phyloP scores from a whole-genome alignment of 768 basidiomycete species.

The Tephrocybe sp. region DNA sequence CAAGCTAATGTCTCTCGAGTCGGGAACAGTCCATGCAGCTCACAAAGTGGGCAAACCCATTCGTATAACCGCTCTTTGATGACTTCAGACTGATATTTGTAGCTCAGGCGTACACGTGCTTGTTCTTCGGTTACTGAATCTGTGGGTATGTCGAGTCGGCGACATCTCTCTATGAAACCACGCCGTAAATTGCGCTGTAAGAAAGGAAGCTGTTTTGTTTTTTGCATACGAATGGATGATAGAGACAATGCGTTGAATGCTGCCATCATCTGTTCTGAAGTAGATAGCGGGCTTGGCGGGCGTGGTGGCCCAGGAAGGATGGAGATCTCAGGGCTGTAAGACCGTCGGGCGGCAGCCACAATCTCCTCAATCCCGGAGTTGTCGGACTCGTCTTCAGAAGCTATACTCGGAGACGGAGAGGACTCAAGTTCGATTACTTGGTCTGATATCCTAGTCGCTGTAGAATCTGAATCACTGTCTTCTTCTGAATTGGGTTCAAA shows the following conservation, averaged over 20 bases:
- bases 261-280: slow-evolving; percentile 25
- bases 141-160: slow-evolving; percentile 31
- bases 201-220: slow-evolving; percentile 49
- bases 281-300: slow-evolving; percentile 2
- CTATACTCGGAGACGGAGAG: background rate
- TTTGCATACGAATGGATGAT: slow-evolving; percentile 34
- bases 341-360: slow-evolving; percentile 6
- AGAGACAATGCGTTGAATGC: slow-evolving; percentile 32
- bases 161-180: slow-evolving; percentile 48
- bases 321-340: slow-evolving; percentile 17
- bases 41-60: slow-evolving; percentile 58
- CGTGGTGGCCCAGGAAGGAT: slow-evolving; percentile 17
- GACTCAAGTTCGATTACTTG: slow-evolving; percentile 5
- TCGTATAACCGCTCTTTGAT: slow-evolving; percentile 27
- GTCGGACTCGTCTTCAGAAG: background rate
- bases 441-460: slow-evolving; percentile 4
- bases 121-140: slow-evolving; percentile 14
- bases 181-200: slow-evolving; percentile 46
- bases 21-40: slow-evolving; percentile 38
- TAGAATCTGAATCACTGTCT: slow-evolving; percentile 7
- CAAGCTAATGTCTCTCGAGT: slow-evolving; percentile 40
- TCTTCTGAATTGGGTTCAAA: slow-evolving; percentile 3
- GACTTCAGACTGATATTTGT: slow-evolving; percentile 21
- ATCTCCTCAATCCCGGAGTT: slow-evolving; percentile 12
- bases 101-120: slow-evolving; percentile 8